phyloP scores from a whole-genome alignment of 106 monocot genomes.

The Dendrobium nobile region DNA sequence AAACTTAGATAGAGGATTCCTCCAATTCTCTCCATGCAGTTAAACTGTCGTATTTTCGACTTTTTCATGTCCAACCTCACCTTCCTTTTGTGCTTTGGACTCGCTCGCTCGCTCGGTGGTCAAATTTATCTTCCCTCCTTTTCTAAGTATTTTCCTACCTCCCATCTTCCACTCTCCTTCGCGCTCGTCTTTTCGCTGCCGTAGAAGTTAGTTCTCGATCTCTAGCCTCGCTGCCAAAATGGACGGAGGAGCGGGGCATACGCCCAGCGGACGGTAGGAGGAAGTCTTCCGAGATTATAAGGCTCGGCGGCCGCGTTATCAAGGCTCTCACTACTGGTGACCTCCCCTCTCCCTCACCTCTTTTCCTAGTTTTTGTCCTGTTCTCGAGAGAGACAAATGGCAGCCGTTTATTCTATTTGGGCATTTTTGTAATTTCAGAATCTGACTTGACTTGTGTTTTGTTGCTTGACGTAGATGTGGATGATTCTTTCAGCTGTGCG shows the following conservation, averaged over 20 bases:
- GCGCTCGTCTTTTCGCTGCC: neutral
- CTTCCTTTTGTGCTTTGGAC: no score
- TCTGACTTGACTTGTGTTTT: neutral
- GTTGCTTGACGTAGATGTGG: constrained; percentile 22
- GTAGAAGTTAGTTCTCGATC: neutral
- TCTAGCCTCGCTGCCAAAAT: neutral
- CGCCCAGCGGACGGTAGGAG: constrained; percentile 14
- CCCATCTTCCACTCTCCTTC: neutral
- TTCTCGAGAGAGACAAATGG: neutral
- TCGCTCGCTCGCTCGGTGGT: no score
- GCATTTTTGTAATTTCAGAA: neutral
- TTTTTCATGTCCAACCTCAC: no score
- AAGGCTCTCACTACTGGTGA: constrained; percentile 19
- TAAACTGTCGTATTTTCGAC: no score
- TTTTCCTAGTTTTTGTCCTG: neutral
- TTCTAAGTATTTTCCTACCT: no score
- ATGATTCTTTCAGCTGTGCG: constrained; percentile 33
- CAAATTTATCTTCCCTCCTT: no score
- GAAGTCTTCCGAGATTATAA: constrained; percentile 19
- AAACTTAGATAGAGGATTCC: no score
- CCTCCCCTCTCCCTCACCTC: neutral
- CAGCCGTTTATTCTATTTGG: neutral
- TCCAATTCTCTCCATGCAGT: no score
- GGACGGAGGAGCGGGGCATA: constrained; percentile 11
- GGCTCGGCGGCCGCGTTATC: constrained; percentile 11